Evolutionary conservation across 208 protist genomes (phyloP).

Genomic region (Herpetomonas samuelpessoai): DNA sequence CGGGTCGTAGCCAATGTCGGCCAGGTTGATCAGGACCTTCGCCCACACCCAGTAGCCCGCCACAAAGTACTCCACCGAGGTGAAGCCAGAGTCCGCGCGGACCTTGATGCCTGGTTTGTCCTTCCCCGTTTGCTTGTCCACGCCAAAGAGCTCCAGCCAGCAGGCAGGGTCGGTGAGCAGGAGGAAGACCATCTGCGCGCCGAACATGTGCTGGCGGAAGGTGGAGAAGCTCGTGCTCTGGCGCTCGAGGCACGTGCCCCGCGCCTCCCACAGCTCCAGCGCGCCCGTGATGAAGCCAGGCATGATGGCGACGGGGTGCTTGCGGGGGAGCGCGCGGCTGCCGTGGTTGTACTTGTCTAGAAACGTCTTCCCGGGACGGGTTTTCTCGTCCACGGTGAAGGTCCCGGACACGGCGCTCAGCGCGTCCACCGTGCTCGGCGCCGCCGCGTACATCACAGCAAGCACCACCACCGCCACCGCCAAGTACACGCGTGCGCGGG

Average conservation of each 20-base stretch:
- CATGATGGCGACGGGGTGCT: conserved; percentile 79
- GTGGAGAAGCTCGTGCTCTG: conserved; percentile 33
- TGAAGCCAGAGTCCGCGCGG: conserved; percentile 77
- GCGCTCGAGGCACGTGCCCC: conserved; percentile 45
- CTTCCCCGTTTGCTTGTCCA: conserved; percentile 60
- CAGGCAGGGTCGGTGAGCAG: conserved; percentile 71
- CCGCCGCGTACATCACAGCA: conserved; percentile 13
- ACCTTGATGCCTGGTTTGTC: conserved; percentile 81
- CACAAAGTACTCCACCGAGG: conserved; percentile 87
- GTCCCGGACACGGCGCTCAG: conserved; percentile 38
- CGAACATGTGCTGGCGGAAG: conserved; percentile 84
- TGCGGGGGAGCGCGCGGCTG: conserved; percentile 28
- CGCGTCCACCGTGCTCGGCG: conserved; percentile 8
- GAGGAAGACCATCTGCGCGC: conserved; percentile 70
- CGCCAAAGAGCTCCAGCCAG: conserved; percentile 74
- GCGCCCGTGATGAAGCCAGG: conserved; percentile 84
- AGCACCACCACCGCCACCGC: conserved; percentile 27
- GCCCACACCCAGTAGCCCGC: conserved; percentile 92
- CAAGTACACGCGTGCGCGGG: conserved; percentile 43
- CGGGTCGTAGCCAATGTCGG: conserved; percentile 91
- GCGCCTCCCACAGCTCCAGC: conserved; percentile 83
- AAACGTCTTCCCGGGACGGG: conserved; percentile 68
- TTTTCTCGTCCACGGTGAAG: conserved; percentile 64
- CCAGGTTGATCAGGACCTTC: conserved; percentile 90
- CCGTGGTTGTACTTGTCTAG: conserved; percentile 45